Percentiles rank a stretch among this genome's conserved stretches.
These are phyloP conservation scores for Aspergillus sp. DNA, from an alignment of 2,329 filamentous ascomycete species.

Conservation along the genomic window DNA sequence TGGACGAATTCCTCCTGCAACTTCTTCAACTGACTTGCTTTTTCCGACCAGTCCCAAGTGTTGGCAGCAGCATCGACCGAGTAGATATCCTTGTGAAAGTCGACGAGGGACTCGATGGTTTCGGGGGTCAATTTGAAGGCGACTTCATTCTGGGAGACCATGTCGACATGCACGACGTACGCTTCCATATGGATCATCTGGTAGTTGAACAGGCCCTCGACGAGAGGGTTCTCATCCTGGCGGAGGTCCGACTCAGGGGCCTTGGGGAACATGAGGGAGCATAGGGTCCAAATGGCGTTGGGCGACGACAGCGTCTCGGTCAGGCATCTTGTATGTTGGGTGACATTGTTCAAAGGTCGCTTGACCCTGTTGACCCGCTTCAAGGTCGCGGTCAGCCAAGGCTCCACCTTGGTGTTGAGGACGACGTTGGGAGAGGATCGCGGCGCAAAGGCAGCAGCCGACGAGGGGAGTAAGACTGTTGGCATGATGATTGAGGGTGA, in stretches of 20 bases:
- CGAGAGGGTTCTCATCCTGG: conserved; percentile 73
- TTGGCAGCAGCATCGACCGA: conserved; percentile 83
- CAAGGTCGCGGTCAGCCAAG: conserved; percentile 93
- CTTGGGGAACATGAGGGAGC: conserved; percentile 89
- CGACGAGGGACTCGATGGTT: conserved; percentile 86
- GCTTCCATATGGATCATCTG: conserved; percentile 91
- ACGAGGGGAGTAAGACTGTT: conserved; percentile 87
- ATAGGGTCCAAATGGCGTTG: conserved; percentile 91
- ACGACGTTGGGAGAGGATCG: conserved; percentile 93
- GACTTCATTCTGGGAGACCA: conserved; percentile 96
- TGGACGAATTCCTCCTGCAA: conserved; percentile 95
- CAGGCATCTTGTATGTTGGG: conserved; percentile 91
- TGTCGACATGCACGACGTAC: conserved; percentile 98
- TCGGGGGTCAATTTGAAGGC: conserved; percentile 96
- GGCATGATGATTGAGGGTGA: conserved; percentile 68
- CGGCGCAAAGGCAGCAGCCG: conserved; percentile 92
- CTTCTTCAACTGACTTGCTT: conserved; percentile 94
- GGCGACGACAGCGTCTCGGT: conserved; percentile 87
- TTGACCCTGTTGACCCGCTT: conserved; percentile 97
- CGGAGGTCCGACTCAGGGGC: conserved; percentile 78
- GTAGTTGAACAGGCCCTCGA: conserved; percentile 88
- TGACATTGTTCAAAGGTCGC: conserved; percentile 92
- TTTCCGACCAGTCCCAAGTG: conserved; percentile 93
- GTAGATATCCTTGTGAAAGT: conserved; percentile 95
- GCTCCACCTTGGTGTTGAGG: conserved; percentile 83